Evolutionary conservation across 1,139 yeast species (phyloP).

Genomic region (Torulaspora pretoriensis): DNA sequence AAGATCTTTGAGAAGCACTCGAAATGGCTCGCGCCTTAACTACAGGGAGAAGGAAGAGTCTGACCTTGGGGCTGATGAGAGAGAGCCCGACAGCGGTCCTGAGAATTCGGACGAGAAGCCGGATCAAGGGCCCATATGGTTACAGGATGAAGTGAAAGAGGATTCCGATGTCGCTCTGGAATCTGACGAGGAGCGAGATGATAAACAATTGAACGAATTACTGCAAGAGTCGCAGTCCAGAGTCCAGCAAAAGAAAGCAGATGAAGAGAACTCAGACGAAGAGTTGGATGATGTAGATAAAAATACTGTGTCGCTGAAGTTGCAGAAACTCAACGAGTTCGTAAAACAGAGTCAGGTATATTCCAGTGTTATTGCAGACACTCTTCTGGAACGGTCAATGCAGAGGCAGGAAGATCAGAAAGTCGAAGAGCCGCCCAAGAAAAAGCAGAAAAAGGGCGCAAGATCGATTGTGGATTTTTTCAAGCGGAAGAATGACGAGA

Average conservation of each 20-base stretch:
- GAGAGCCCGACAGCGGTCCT: constrained; percentile 16
- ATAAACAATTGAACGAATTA: constrained; percentile 28
- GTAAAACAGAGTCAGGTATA: constrained; percentile 81
- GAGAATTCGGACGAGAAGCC: constrained; percentile 19
- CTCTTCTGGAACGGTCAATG: constrained; percentile 49
- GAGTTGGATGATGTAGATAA: constrained; percentile 22
- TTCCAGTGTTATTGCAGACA: constrained; percentile 77
- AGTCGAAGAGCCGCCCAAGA: constrained; percentile 24
- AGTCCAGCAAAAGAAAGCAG: constrained; percentile 10
- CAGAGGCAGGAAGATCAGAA: constrained; percentile 30
- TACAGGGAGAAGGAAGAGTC: constrained; percentile 30
- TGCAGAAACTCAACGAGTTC: constrained; percentile 61
- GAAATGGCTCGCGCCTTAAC: constrained; percentile 9
- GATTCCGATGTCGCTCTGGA: constrained; percentile 28
- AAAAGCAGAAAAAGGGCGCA: constrained; percentile 21
- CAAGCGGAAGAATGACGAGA: constrained; percentile 17
- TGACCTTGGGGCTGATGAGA: constrained; percentile 24
- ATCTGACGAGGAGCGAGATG: constrained; percentile 31
- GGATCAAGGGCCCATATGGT: constrained; percentile 26
- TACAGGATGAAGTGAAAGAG: constrained; percentile 24
- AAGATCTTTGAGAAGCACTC: constrained; percentile 4
- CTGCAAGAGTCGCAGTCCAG: constrained; percentile 20
- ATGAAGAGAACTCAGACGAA: constrained; percentile 20
- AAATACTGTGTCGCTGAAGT: constrained; percentile 40
- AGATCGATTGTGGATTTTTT: constrained; percentile 29